These are phyloP conservation scores for Boletus speciosus DNA, from an alignment of 768 basidiomycete genomes.

Conservation along the genomic window DNA sequence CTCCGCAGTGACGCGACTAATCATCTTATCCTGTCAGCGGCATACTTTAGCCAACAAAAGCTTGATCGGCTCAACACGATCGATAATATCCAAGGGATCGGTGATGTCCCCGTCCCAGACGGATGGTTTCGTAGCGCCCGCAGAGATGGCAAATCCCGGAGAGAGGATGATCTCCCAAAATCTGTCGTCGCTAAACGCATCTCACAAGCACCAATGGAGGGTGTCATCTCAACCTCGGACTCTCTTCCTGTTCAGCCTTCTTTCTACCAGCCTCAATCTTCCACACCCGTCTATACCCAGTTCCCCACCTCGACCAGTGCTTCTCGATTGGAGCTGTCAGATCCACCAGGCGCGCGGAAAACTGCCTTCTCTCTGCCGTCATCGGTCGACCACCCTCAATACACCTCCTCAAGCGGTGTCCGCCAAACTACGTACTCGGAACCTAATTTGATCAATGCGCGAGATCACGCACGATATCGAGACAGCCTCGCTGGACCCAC, in stretches of 20 bases:
- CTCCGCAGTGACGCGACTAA: constrained; percentile 22
- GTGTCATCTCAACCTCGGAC: constrained; percentile 18
- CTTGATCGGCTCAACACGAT: constrained; percentile 69
- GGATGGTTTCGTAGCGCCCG: constrained; percentile 80
- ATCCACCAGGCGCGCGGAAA: constrained; percentile 22
- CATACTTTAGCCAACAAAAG: constrained; percentile 79
- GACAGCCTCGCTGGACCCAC: constrained; percentile 20
- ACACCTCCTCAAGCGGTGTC: constrained; percentile 12
- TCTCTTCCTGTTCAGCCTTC: constrained; percentile 15
- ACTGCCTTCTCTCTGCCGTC: constrained; percentile 31
- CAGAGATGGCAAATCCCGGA: constrained; percentile 50
- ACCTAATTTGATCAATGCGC: constrained; percentile 22
- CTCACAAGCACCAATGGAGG: constrained; percentile 33
- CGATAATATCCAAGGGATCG: constrained; percentile 64
- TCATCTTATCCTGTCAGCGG: constrained; percentile 45
- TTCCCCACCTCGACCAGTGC: constrained; percentile 31
- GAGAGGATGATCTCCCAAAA: constrained; percentile 42
- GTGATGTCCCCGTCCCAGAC: constrained; percentile 65
- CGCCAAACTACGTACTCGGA: constrained; percentile 34
- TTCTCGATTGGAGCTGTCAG: constrained; percentile 27
- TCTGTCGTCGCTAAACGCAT: constrained; percentile 42
- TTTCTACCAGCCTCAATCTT: constrained; percentile 22
- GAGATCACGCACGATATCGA: constrained; percentile 22
- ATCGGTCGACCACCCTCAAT: constrained; percentile 23
- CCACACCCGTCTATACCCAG: constrained; percentile 26